Percentiles rank a stretch among this genome's conserved stretches.
These are phyloP conservation scores for Monosporascus sp. DNA, from an alignment of 2,329 filamentous ascomycete species.

Conservation along the genomic window DNA sequence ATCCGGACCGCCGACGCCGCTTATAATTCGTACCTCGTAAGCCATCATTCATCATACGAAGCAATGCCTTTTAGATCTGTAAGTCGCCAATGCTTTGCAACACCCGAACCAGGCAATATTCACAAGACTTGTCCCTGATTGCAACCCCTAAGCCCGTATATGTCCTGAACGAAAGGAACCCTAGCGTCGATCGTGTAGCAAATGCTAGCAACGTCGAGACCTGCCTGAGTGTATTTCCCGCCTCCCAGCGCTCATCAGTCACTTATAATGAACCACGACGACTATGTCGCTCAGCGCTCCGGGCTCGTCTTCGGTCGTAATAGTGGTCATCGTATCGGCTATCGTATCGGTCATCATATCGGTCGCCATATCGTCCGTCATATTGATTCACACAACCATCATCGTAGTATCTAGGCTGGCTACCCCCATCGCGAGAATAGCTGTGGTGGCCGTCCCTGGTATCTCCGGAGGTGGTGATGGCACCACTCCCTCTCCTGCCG, in stretches of 20 bases:
- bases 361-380: slow-evolving; percentile 11
- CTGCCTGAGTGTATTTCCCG: not conserved
- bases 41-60: too few relatives aligned
- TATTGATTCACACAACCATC: not conserved
- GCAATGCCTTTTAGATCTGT: too few relatives aligned
- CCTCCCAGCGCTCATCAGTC: not conserved
- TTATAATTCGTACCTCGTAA: too few relatives aligned
- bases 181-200: too few relatives aligned
- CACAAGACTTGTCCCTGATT: too few relatives aligned
- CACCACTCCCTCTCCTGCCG: not conserved
- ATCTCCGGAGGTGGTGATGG: not conserved
- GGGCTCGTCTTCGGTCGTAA: slow-evolving; percentile 8
- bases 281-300: slow-evolving; percentile 8
- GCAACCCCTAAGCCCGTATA: too few relatives aligned
- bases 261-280: slow-evolving; percentile 21
- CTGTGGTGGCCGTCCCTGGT: not conserved
- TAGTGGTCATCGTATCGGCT: slow-evolving; percentile 8
- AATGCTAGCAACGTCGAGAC: not conserved
- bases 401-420: not conserved
- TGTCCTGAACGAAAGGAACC: too few relatives aligned
- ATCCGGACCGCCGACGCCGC: too few relatives aligned
- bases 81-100: too few relatives aligned
- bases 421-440: not conserved
- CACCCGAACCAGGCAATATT: too few relatives aligned
- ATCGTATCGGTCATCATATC: slow-evolving; percentile 8